Percentiles rank a stretch among this genome's conserved stretches.
Evolutionary conservation across 305 asterid genomes (phyloP).

Genomic region (Solanum chacoense): DNA sequence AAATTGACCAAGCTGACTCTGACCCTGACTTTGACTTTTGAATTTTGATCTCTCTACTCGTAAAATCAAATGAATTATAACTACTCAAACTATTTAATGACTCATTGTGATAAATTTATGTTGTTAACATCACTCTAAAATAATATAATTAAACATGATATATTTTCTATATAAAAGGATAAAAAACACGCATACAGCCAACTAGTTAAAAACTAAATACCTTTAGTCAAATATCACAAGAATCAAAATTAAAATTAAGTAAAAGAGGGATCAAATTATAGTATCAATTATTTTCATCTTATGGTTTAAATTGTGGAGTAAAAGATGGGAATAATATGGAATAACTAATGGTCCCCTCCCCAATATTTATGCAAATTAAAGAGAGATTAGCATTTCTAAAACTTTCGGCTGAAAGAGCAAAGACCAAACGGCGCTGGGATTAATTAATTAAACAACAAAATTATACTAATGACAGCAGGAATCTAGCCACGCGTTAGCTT

Average conservation of each 20-base stretch:
- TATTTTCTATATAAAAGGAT: not conserved
- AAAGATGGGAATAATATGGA: not conserved
- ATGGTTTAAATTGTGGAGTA: not conserved
- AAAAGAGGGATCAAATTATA: not conserved
- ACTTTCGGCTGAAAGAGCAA: not conserved
- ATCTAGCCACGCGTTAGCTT: slow-evolving; percentile 5
- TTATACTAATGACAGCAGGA: not conserved
- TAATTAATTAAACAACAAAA: not conserved
- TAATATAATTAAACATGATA: not conserved
- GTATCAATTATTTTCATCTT: not conserved
- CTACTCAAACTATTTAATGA: not conserved
- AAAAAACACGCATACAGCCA: not conserved
- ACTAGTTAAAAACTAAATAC: not conserved
- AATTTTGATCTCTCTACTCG: not conserved
- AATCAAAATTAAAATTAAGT: not conserved
- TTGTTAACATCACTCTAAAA: not conserved
- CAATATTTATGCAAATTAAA: not conserved
- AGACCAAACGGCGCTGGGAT: not conserved
- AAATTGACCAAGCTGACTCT: not conserved
- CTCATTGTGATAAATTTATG: not conserved
- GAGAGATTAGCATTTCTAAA: not conserved
- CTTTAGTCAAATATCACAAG: not conserved
- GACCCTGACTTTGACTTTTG: not conserved
- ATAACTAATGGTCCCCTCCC: not conserved
- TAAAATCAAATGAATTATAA: not conserved